Percentiles rank a stretch among this genome's conserved stretches.
These are phyloP conservation scores for Daldinia sp. DNA, from an alignment of 2,329 filamentous ascomycete genomes.

Conservation along the genomic window DNA sequence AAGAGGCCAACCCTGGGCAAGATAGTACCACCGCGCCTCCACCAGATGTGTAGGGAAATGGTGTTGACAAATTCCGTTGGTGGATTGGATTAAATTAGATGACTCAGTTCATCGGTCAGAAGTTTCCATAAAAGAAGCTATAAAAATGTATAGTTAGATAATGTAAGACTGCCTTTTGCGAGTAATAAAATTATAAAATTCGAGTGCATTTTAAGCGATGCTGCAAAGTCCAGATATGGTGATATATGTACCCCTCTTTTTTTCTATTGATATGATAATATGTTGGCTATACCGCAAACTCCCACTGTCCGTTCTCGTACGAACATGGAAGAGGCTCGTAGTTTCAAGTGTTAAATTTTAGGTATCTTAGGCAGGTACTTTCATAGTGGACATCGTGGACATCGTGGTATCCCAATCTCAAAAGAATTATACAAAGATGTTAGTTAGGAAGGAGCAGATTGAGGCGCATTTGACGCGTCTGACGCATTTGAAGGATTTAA, in stretches of 20 bases:
- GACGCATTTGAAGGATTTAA: too few relatives aligned
- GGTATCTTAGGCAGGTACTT: not conserved
- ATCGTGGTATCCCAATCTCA: too few relatives aligned
- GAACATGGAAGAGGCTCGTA: too few relatives aligned
- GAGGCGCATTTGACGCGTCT: too few relatives aligned
- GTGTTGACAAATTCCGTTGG: not conserved
- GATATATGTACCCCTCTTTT: not conserved
- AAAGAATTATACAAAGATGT: too few relatives aligned
- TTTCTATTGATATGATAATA: too few relatives aligned
- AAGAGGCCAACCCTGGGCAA: slow-evolving; percentile 51
- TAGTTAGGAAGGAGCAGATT: not conserved
- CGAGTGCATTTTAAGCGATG: too few relatives aligned
- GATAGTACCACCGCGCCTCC: slow-evolving; percentile 35
- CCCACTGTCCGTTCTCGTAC: too few relatives aligned
- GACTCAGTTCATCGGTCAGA: too few relatives aligned
- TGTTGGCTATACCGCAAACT: too few relatives aligned
- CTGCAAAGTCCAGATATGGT: not conserved
- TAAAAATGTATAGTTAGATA: not conserved
- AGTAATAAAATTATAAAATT: not conserved
- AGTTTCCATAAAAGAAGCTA: not conserved
- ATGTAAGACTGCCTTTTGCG: not conserved
- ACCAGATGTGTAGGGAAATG: slow-evolving; percentile 10
- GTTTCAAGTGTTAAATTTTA: too few relatives aligned
- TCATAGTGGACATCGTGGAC: too few relatives aligned
- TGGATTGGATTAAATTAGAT: not conserved